phyloP scores from a whole-genome alignment of 495 filamentous ascomycete genomes.

The Penicillium fimorum region DNA sequence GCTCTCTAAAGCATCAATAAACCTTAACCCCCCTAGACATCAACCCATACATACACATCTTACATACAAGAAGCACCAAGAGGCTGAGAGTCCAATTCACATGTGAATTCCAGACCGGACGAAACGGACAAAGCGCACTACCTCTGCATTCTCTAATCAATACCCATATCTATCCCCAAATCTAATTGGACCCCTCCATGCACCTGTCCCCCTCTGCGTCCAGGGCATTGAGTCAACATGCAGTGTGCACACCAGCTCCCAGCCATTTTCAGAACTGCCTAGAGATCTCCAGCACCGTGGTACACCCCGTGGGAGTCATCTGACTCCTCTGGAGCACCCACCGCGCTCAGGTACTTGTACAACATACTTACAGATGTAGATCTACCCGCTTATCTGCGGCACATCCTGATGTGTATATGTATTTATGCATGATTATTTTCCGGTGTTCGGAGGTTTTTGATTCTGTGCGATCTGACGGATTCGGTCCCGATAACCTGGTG shows the following conservation, averaged over 20 bases:
- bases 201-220: conserved; percentile 9
- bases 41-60: neutral
- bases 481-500: neutral
- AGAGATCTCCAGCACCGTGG: neutral
- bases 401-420: neutral
- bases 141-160: neutral
- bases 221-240: conserved; percentile 8
- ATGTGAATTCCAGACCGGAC: conserved; percentile 11
- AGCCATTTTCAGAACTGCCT: conserved; percentile 16
- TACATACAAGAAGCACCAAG: conserved; percentile 7
- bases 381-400: conserved; percentile 12
- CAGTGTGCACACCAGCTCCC: conserved; percentile 11
- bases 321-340: conserved; percentile 11
- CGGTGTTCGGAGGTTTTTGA: conserved; percentile 10
- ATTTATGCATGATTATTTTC: conserved; percentile 2
- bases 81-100: conserved; percentile 3
- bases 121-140: conserved; percentile 8
- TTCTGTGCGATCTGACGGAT: conserved; percentile 2
- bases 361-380: conserved; percentile 3
- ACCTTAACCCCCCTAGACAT: neutral
- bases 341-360: conserved; percentile 17
- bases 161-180: neutral
- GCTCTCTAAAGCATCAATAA: neutral
- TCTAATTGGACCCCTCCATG: neutral
- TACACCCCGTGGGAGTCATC: conserved; percentile 24